A percentile compares a stretch with the other conserved stretches of the same genome.
These are phyloP conservation scores for Meredithiella fracta DNA, from an alignment of 2,329 filamentous ascomycete species.

Conservation along the genomic window DNA sequence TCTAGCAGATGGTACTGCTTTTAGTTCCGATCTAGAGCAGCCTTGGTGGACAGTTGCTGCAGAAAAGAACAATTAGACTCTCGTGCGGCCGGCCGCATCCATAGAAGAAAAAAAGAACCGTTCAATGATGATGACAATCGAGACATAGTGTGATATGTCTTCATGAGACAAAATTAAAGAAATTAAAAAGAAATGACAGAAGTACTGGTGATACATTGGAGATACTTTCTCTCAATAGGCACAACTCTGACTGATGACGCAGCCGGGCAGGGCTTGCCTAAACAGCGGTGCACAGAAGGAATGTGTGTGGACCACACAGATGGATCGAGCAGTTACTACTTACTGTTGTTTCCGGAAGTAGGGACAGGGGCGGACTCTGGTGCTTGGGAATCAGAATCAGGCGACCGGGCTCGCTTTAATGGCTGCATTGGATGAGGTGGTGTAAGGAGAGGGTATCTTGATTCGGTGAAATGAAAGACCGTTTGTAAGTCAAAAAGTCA, in stretches of 20 bases:
- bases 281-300: background rate
- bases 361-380: slow-evolving; percentile 7
- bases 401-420: slow-evolving; percentile 10
- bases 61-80: background rate
- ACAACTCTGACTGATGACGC: background rate
- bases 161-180: background rate
- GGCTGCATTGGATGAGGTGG: slow-evolving; percentile 3
- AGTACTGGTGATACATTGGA: no score
- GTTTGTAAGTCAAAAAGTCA: background rate
- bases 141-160: background rate
- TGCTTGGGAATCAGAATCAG: slow-evolving; percentile 5
- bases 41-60: background rate
- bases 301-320: background rate
- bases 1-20: background rate
- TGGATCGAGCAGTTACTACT: slow-evolving; percentile 27
- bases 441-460: background rate
- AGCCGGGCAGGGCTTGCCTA: background rate
- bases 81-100: background rate
- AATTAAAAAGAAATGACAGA: background rate
- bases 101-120: background rate
- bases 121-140: background rate
- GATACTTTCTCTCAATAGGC: background rate
- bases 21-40: background rate
- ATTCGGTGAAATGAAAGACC: background rate
- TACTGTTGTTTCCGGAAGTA: slow-evolving; percentile 56